A percentile compares a stretch with the other conserved stretches of the same genome.
phyloP scores from a whole-genome alignment of 805 yeast species.

The Candida quercuum region DNA sequence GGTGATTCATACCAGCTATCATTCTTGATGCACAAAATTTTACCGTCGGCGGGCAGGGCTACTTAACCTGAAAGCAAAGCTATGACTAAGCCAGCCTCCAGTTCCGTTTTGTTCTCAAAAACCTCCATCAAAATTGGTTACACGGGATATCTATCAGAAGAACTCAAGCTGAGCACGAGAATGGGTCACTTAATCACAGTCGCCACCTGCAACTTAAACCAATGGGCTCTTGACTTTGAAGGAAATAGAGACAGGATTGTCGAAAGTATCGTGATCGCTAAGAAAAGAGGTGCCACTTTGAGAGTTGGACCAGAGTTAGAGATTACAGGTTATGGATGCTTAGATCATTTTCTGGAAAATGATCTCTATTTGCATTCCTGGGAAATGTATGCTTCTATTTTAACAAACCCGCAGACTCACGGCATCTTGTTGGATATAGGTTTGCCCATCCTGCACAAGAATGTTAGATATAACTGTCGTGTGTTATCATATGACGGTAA shows the following conservation, averaged over 20 bases:
- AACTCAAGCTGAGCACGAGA: no score
- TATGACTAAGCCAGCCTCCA: no score
- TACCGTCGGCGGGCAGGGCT: not conserved
- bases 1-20: no score
- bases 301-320: conserved; percentile 98
- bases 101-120: no score
- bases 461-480: conserved; percentile 89
- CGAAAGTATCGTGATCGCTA: conserved; percentile 75
- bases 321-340: conserved; percentile 89
- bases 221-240: conserved; percentile 98
- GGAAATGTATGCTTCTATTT: conserved; percentile 85
- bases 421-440: conserved; percentile 88
- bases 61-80: no score
- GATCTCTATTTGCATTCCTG: conserved; percentile 88
- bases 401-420: conserved; percentile 59
- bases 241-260: conserved; percentile 92
- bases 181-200: conserved; percentile 89
- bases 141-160: no score
- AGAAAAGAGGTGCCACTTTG: conserved; percentile 64
- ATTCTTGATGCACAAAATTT: no score
- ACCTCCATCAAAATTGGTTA: no score
- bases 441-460: conserved; percentile 86
- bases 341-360: conserved; percentile 89
- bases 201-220: conserved; percentile 93
- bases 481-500: conserved; percentile 73